Evolutionary conservation across 1,284 basidiomycete genomes (phyloP).

Genomic region (Stereum hirsutum): DNA sequence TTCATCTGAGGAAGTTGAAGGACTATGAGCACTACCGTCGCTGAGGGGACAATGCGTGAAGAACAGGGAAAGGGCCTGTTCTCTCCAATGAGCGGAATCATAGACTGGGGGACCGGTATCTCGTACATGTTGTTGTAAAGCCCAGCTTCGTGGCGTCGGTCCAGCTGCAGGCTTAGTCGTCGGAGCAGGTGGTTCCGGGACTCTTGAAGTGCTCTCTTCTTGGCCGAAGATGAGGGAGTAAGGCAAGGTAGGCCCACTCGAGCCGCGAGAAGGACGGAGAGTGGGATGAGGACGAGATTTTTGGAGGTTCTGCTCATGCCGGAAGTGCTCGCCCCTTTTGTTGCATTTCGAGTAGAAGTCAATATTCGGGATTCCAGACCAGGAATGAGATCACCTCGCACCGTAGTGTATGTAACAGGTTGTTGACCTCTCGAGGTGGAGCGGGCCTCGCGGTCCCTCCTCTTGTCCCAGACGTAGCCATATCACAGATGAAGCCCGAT

Average conservation of each 20-base stretch:
- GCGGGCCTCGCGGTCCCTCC: background rate
- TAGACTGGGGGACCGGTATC: no score
- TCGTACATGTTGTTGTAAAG: no score
- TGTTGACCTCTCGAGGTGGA: constrained; percentile 14
- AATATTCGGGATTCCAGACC: no score
- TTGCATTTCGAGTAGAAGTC: no score
- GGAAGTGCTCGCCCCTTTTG: constrained; percentile 49
- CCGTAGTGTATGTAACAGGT: constrained; percentile 17
- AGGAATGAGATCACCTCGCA: constrained; percentile 3
- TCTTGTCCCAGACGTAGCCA: no score
- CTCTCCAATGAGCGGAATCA: constrained; percentile 38
- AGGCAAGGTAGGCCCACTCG: constrained; percentile 20
- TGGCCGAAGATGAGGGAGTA: constrained; percentile 21
- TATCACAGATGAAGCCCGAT: no score
- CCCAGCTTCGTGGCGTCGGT: constrained; percentile 17
- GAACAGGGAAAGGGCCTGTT: constrained; percentile 40
- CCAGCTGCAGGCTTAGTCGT: constrained; percentile 6
- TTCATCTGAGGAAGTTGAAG: constrained; percentile 3
- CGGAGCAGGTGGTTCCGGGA: no score
- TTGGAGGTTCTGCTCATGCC: constrained; percentile 47
- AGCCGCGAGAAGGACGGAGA: constrained; percentile 15
- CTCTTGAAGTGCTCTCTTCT: no score
- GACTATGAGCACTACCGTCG: no score
- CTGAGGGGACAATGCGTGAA: constrained; percentile 24
- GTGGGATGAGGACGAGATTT: constrained; percentile 22